Base-by-base conservation (phyloP, 192 early-diverging fungal genomes). In the Mortierella claussenii region DNA sequence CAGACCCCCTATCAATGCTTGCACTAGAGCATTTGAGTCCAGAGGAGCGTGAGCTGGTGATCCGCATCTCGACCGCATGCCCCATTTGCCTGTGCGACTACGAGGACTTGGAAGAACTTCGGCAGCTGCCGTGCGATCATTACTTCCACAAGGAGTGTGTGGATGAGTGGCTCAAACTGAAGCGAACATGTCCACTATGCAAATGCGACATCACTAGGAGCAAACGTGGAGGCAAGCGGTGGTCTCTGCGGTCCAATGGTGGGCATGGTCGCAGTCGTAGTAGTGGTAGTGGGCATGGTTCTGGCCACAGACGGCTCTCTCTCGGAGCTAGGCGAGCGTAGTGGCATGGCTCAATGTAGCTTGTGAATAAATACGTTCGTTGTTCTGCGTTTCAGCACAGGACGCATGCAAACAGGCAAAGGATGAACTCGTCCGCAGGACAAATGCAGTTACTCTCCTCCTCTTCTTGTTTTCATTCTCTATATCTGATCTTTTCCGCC, bases 131-230 rank as follows among this genome's bases (percentile, higher is more conserved):
- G 50, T 95, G 93, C 73, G 75, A 81, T 13, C 93, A 95, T 71
- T 89, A 91, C 57, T 92, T 95, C 73, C 93, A 95, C 78, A 87
- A 87, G 65, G 81, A 88, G 24, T 95, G 93, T 67, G 92, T 94
- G 0, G 88, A 91, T 66, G 91, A 91, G 79, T 95, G 93, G 93
- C 85, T 95, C 42, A 83, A 84, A 47, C 79, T 92, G 53, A 94
- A 93, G 68, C 81, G 82, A 57, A 82, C 83, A 1, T 95, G 93
- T 61, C 93, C 93, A 23, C 79, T 94, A 52, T 95, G 93, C 79
- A 89, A 89, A 50, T 80, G 64, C 45, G 86, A 87, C 55, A 78
- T 79, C 32, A 49, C 71, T n/a, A 55, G 66, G 44, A 68, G 69
- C 46, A 67, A 60, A 23, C 58, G 58, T 6, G 42, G 56, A 4